These are phyloP conservation scores for Aspergillus wentii DNA, from an alignment of 495 filamentous ascomycete species.

Conservation along the genomic window DNA sequence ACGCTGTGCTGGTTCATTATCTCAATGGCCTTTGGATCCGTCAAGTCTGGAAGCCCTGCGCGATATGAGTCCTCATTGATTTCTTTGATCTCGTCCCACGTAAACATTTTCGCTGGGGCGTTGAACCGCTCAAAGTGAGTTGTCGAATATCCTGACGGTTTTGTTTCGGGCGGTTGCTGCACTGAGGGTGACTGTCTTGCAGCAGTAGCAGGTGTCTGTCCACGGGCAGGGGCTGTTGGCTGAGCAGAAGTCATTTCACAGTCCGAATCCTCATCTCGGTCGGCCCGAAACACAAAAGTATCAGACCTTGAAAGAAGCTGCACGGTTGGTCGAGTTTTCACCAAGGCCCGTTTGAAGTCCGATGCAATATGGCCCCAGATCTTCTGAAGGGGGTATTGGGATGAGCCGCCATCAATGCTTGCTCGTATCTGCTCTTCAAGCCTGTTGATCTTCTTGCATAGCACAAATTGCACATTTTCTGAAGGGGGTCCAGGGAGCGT, in stretches of 20 bases:
- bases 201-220: background rate
- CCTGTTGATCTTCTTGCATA: conserved; percentile 29
- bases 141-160: conserved; percentile 7
- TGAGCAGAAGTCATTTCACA: conserved; percentile 17
- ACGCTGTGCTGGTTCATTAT: conserved; percentile 33
- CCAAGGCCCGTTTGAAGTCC: conserved; percentile 31
- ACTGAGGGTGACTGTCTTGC: background rate
- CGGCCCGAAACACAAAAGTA: background rate
- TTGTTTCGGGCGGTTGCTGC: background rate
- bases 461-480: conserved; percentile 27
- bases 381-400: conserved; percentile 29
- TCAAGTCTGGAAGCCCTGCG: conserved; percentile 33
- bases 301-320: conserved; percentile 11
- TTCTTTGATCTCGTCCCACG: conserved; percentile 22
- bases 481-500: conserved; percentile 52
- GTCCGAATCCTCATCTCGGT: conserved; percentile 19
- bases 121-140: conserved; percentile 13
- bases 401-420: conserved; percentile 30
- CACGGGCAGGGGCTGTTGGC: conserved; percentile 16
- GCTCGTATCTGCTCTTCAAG: conserved; percentile 25
- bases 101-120: conserved; percentile 17
- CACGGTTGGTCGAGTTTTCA: conserved; percentile 29
- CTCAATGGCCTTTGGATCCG: conserved; percentile 38
- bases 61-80: conserved; percentile 34
- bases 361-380: conserved; percentile 28